Conservation (phyloP, 768 basidiomycete species). For the Strobilomyces echinocephalus region DNA sequence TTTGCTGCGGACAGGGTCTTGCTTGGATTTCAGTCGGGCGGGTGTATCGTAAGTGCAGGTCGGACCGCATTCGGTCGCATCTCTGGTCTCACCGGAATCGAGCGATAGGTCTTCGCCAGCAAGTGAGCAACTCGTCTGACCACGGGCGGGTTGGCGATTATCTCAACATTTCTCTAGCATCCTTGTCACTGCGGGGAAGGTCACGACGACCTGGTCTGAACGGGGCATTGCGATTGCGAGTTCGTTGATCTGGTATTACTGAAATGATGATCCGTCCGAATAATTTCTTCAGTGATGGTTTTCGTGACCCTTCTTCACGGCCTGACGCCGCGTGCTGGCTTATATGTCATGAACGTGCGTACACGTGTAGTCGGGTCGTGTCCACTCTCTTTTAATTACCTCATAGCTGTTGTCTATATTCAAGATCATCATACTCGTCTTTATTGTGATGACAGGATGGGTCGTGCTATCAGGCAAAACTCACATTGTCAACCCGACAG, state of each 20-base stretch:
- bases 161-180: background rate
- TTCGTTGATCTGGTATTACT: background rate
- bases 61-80: background rate
- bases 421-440: conserved; percentile 51
- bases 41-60: conserved; percentile 39
- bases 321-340: conserved; percentile 43
- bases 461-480: conserved; percentile 59
- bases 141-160: no score
- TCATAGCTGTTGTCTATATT: conserved; percentile 43
- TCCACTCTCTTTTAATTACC: conserved; percentile 10
- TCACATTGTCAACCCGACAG: conserved; percentile 47
- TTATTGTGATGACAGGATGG: conserved; percentile 55
- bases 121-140: background rate
- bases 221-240: background rate
- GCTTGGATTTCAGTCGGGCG: conserved; percentile 38
- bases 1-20: conserved; percentile 47
- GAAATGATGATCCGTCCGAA: background rate
- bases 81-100: background rate
- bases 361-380: background rate
- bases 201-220: background rate
- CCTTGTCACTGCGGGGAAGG: background rate
- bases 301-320: conserved; percentile 52
- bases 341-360: conserved; percentile 51
- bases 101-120: background rate
- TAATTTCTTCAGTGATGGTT: conserved; percentile 36